Evolutionary conservation across 768 basidiomycete species (phyloP).

Genomic region (Leccinum variicolor): DNA sequence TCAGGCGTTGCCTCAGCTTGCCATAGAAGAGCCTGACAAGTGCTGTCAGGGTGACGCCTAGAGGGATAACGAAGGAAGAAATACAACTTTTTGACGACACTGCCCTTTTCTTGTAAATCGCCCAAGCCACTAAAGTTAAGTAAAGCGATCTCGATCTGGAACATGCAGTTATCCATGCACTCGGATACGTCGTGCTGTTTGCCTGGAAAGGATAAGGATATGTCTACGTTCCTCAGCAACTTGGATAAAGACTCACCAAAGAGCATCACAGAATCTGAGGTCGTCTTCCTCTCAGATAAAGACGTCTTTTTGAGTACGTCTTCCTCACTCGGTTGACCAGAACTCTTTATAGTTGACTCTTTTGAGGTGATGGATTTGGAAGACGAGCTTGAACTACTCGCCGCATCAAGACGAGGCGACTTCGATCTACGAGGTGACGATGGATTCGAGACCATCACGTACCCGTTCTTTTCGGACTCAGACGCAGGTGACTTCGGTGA

Average conservation of each 20-base stretch:
- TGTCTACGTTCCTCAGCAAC: neutral
- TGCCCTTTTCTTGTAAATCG: conserved; percentile 55
- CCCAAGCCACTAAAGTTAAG: conserved; percentile 58
- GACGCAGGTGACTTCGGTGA: conserved; percentile 28
- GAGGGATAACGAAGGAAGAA: neutral
- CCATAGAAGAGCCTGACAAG: conserved; percentile 77
- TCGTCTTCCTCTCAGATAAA: conserved; percentile 52
- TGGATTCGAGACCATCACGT: conserved; percentile 38
- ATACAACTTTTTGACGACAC: conserved; percentile 76
- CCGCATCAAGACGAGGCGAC: conserved; percentile 30
- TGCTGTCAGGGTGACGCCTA: conserved; percentile 2
- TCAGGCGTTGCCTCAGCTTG: conserved; percentile 67
- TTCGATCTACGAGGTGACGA: conserved; percentile 35
- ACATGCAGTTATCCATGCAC: conserved; percentile 99
- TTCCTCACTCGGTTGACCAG: conserved; percentile 18
- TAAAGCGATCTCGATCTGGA: conserved; percentile 93
- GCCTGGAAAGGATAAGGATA: conserved; percentile 43
- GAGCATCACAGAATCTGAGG: conserved; percentile 82
- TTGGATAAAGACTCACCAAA: conserved; percentile 55
- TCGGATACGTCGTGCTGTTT: conserved; percentile 98
- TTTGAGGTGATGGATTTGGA: conserved; percentile 20
- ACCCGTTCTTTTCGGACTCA: conserved; percentile 42
- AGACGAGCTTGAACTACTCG: conserved; percentile 30
- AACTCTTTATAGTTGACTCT: conserved; percentile 32
- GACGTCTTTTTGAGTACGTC: conserved; percentile 46